A percentile compares a stretch with the other conserved stretches of the same genome.
Evolutionary conservation across 2,329 filamentous ascomycete species (phyloP).

Genomic region (Fusarium incarnatum): DNA sequence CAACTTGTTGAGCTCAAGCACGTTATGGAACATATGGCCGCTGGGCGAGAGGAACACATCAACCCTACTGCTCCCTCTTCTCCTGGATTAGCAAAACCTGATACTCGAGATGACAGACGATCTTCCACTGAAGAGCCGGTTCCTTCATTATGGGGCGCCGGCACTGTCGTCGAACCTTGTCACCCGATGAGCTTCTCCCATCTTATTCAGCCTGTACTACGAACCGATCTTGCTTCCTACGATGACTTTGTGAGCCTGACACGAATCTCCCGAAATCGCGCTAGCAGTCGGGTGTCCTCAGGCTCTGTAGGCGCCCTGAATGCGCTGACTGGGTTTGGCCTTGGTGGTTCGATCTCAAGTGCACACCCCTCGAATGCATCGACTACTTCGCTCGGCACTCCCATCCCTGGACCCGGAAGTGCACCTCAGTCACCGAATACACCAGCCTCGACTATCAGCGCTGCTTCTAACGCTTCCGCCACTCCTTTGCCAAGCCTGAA

Average conservation of each 20-base stretch:
- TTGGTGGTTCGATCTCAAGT: conserved; percentile 61
- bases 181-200: conserved; percentile 81
- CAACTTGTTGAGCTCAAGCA: conserved; percentile 91
- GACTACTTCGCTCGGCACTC: conserved; percentile 66
- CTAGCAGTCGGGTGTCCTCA: conserved; percentile 75
- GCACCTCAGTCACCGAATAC: conserved; percentile 70
- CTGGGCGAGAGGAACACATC: conserved; percentile 77
- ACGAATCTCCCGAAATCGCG: conserved; percentile 70
- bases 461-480: conserved; percentile 53
- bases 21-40: conserved; percentile 88
- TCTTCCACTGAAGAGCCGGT: conserved; percentile 48
- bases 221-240: conserved; percentile 83
- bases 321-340: conserved; percentile 56
- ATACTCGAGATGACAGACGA: conserved; percentile 63
- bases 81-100: conserved; percentile 78
- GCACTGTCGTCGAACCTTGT: conserved; percentile 57
- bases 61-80: conserved; percentile 84
- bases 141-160: conserved; percentile 48
- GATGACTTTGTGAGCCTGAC: conserved; percentile 87
- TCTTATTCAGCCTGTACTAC: conserved; percentile 83
- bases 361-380: conserved; percentile 68
- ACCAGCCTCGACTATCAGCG: conserved; percentile 64
- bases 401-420: conserved; percentile 61
- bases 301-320: conserved; percentile 70
- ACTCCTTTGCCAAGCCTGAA: conserved; percentile 73